phyloP scores from a whole-genome alignment of 768 basidiomycete species.

The Rickenella mellea region DNA sequence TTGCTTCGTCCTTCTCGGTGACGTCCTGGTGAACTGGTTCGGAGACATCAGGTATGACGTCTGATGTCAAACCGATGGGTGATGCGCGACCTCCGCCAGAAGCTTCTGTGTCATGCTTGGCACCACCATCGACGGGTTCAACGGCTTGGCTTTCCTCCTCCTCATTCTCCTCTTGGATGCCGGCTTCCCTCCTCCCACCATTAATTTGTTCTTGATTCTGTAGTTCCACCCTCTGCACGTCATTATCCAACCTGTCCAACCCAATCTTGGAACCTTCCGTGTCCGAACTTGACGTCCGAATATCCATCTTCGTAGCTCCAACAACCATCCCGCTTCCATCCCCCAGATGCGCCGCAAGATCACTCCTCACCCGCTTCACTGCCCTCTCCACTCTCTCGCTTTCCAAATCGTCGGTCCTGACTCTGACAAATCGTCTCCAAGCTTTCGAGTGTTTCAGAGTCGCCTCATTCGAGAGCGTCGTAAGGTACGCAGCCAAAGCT shows the following conservation, averaged over 20 bases:
- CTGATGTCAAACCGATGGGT: too few species aligned
- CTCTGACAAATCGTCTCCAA: conserved; percentile 83
- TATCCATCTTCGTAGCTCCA: conserved; percentile 11
- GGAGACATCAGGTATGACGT: conserved; percentile 4
- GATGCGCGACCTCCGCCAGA: neutral
- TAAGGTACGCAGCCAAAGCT: conserved; percentile 71
- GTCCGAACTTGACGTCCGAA: conserved; percentile 23
- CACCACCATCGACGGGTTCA: conserved; percentile 4
- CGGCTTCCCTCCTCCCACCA: conserved; percentile 3
- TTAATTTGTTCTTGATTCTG: conserved; percentile 19
- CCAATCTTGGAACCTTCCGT: conserved; percentile 11
- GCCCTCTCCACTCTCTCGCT: conserved; percentile 81
- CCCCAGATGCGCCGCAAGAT: conserved; percentile 67
- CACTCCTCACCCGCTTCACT: conserved; percentile 80
- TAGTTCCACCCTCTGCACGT: conserved; percentile 2
- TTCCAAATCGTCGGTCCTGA: conserved; percentile 81
- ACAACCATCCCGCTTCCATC: conserved; percentile 1
- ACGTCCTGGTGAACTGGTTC: conserved; percentile 5
- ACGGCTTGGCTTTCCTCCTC: conserved; percentile 5
- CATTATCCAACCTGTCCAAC: neutral
- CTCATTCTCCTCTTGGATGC: conserved; percentile 12
- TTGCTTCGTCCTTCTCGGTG: conserved; percentile 2
- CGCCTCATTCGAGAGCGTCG: conserved; percentile 61
- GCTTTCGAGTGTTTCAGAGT: conserved; percentile 51
- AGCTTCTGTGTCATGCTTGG: neutral